A percentile compares a stretch with the other conserved stretches of the same genome.
phyloP scores from a whole-genome alignment of 495 filamentous ascomycete species.

The Tuber borchii region DNA sequence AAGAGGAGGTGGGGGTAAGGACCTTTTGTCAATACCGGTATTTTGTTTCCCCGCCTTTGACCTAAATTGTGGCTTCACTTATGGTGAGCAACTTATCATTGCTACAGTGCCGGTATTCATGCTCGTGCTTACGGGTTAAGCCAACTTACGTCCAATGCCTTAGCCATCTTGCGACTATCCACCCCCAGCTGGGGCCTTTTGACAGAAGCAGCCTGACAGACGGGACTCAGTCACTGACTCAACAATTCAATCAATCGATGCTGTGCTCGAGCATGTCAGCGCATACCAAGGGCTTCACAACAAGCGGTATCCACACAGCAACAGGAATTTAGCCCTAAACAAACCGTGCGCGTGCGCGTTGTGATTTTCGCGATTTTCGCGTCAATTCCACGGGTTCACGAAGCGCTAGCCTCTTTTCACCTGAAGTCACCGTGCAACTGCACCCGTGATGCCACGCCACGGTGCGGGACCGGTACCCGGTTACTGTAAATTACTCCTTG shows the following conservation, averaged over 20 bases:
- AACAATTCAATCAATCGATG: background rate
- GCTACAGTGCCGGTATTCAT: background rate
- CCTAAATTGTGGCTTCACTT: background rate
- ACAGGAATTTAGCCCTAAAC: background rate
- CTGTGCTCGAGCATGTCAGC: background rate
- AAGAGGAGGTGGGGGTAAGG: background rate
- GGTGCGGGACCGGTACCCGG: background rate
- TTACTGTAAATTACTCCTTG: background rate
- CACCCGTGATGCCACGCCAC: background rate
- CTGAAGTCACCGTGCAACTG: background rate
- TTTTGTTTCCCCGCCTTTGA: background rate
- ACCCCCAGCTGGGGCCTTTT: background rate
- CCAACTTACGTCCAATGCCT: background rate
- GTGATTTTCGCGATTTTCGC: background rate
- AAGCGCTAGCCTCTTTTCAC: background rate
- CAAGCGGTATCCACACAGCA: background rate
- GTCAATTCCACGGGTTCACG: background rate
- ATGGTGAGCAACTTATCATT: background rate
- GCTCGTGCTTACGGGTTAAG: background rate
- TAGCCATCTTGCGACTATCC: background rate
- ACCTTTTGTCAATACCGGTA: background rate
- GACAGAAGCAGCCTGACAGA: too few species aligned
- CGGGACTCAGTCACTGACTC: too few species aligned
- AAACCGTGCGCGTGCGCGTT: slow-evolving; percentile 1
- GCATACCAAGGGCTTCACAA: background rate